Percentiles rank a stretch among this genome's conserved stretches.
phyloP scores from a whole-genome alignment of 352 stramenopile genomes.

The Phytopythium mirpurense region DNA sequence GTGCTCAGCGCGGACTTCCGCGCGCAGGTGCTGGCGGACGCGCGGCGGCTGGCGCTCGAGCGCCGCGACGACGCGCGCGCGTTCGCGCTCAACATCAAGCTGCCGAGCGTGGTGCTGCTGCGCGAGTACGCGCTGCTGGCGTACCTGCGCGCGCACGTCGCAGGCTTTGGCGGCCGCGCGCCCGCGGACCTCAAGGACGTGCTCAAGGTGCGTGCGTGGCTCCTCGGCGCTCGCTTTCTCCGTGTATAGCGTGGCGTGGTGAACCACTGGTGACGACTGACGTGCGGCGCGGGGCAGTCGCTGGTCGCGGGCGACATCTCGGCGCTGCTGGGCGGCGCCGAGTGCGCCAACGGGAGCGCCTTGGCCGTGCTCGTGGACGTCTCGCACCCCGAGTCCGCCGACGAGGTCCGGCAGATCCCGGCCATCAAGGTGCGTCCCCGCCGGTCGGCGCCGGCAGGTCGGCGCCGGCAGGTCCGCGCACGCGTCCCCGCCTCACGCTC shows the following conservation, averaged over 20 bases:
- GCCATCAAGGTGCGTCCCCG: conserved; percentile 45
- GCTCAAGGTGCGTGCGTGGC: conserved; percentile 44
- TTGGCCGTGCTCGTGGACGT: conserved; percentile 68
- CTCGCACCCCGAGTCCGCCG: conserved; percentile 54
- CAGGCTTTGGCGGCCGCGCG: conserved; percentile 25
- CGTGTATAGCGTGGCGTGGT: no score
- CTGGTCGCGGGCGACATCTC: conserved; percentile 45
- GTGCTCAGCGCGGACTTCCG: conserved; percentile 46
- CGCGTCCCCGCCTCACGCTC: no score
- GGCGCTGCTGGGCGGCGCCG: conserved; percentile 32
- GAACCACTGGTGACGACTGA: no score
- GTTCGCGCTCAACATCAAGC: conserved; percentile 79
- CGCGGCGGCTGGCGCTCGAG: conserved; percentile 29
- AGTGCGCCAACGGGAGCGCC: conserved; percentile 53
- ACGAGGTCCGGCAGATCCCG: conserved; percentile 76
- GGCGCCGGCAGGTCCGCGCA: no score
- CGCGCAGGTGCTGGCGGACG: conserved; percentile 34
- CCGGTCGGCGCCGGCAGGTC: no score
- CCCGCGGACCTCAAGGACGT: conserved; percentile 75
- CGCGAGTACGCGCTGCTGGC: conserved; percentile 72
- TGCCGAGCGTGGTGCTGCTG: conserved; percentile 71
- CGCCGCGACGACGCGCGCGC: conserved; percentile 52
- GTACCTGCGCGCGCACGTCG: conserved; percentile 32
- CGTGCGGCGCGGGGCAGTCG: conserved; percentile 16
- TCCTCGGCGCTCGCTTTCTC: no score